phyloP scores from a whole-genome alignment of 352 stramenopile species.

The Phytopythium boreale region DNA sequence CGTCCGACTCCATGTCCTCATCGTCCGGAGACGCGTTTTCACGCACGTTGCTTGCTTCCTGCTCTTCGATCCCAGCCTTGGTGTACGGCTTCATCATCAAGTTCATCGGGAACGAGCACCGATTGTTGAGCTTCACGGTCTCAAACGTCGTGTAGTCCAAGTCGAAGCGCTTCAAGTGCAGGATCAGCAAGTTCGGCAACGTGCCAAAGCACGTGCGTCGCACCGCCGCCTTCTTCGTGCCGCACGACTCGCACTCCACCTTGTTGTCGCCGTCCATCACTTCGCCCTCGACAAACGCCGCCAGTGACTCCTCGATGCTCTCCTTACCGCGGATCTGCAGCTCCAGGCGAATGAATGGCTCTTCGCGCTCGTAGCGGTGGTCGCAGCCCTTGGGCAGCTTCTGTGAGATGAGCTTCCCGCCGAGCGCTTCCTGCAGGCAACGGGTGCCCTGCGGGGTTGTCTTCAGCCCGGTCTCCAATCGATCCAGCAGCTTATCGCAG shows the following conservation, averaged over 20 bases:
- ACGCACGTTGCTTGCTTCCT: constrained; percentile 55
- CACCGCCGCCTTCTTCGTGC: constrained; percentile 97
- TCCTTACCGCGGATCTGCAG: constrained; percentile 98
- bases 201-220: constrained; percentile 93
- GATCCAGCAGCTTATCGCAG: constrained; percentile 98
- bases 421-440: constrained; percentile 73
- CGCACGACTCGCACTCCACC: constrained; percentile 96
- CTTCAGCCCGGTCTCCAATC: constrained; percentile 96
- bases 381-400: constrained; percentile 89
- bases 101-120: constrained; percentile 96
- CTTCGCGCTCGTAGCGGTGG: constrained; percentile 94
- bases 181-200: constrained; percentile 96
- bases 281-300: constrained; percentile 97
- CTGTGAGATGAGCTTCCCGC: constrained; percentile 84
- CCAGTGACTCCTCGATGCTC: constrained; percentile 96
- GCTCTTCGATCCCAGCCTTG: constrained; percentile 94
- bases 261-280: constrained; percentile 99
- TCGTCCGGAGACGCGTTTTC: constrained; percentile 30
- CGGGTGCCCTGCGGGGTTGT: constrained; percentile 75
- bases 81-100: constrained; percentile 99
- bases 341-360: constrained; percentile 97
- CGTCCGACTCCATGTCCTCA: constrained; percentile 53
- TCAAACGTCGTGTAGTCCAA: constrained; percentile 99
- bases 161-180: constrained; percentile 99
- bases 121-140: constrained; percentile 99